Evolutionary conservation across 2,329 filamentous ascomycete genomes (phyloP).

Genomic region (Aspergillus pseudotamarii): DNA sequence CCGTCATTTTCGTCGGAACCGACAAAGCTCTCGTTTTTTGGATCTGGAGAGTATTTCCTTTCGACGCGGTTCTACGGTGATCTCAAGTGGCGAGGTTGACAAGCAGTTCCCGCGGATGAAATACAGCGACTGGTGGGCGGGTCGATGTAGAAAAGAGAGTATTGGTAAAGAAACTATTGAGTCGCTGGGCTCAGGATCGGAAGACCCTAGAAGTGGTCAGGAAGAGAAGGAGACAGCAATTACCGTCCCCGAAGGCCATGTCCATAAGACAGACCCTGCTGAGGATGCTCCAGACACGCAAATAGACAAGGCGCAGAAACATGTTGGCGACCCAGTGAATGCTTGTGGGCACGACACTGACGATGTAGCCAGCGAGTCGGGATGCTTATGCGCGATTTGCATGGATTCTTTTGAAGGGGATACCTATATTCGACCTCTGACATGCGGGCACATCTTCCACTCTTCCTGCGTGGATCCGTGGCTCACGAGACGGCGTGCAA

Average conservation of each 20-base stretch:
- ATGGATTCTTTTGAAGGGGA: constrained; percentile 90
- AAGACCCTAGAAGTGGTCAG: not conserved
- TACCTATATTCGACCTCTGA: constrained; percentile 88
- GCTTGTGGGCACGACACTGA: not conserved
- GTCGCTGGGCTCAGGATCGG: not conserved
- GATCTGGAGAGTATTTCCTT: constrained; percentile 18
- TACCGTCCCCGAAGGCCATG: not conserved
- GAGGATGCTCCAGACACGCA: not conserved
- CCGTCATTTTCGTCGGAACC: constrained; percentile 7
- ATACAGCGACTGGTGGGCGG: constrained; percentile 17
- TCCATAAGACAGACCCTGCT: not conserved
- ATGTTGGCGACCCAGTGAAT: not conserved
- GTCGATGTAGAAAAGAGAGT: not conserved
- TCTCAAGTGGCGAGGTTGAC: constrained; percentile 16
- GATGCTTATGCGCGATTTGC: constrained; percentile 77
- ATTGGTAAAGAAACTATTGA: constrained; percentile 1
- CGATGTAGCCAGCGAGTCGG: constrained; percentile 7
- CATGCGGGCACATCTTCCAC: constrained; percentile 97
- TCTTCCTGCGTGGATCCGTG: constrained; percentile 93
- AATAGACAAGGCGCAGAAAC: not conserved
- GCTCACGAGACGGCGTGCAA: constrained; percentile 89
- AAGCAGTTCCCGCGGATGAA: constrained; percentile 17
- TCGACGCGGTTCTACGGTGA: constrained; percentile 5
- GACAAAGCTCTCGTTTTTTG: not conserved
- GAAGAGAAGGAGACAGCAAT: not conserved